Base-by-base conservation (phyloP, 208 protist species). In the Angomonas deanei region DNA sequence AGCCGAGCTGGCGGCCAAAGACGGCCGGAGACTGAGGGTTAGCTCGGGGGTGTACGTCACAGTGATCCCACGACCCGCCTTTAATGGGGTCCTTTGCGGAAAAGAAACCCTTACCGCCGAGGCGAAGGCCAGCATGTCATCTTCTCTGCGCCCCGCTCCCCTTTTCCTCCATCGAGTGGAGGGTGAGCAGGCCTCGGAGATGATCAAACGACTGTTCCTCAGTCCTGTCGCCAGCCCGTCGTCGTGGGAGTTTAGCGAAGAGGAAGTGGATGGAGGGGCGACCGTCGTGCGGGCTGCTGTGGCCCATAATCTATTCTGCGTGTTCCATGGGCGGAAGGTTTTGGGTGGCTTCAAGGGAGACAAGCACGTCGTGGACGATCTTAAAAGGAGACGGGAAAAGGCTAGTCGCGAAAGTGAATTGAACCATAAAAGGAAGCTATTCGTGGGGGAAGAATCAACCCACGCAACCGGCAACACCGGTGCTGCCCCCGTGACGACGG, bases 311-410 rank as follows among this genome's bases (percentile, higher is more conserved):
- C 82, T 78, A 1, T 88, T 84, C 61, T 71, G 82, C 1, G 66
- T 94, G 21, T 36, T 94, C 33, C 85, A 94, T 31, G 88, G 88
- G 30, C 72, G 52, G 27, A 80, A 83, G 36, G 85, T 94, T 0
- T 63, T 60, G 24, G 70, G 66, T 17, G 72, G 74, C 0, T 88
- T 87, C 74, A 58, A 57, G 0, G 88, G 85, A 11, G 64, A 77
- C 47, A 30, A 32, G 32, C 50, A 48, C 10, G 70, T 73, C n/a
- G 66, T 77, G 33, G 54, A 26, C 0, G 31, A 28, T 13, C 60
- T 92, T 10, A 76, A 82, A 66, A 76, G 72, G 1, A 64, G 69
- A 11, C 76, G 83, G 3, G 77, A 86, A 28, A 64, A 61, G 1
- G 24, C 75, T 24, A 46, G 68, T 19, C 71, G 42, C 17, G 42